Base-by-base conservation (phyloP, 2,329 filamentous ascomycete species). In the Phaeoacremonium minimum region DNA sequence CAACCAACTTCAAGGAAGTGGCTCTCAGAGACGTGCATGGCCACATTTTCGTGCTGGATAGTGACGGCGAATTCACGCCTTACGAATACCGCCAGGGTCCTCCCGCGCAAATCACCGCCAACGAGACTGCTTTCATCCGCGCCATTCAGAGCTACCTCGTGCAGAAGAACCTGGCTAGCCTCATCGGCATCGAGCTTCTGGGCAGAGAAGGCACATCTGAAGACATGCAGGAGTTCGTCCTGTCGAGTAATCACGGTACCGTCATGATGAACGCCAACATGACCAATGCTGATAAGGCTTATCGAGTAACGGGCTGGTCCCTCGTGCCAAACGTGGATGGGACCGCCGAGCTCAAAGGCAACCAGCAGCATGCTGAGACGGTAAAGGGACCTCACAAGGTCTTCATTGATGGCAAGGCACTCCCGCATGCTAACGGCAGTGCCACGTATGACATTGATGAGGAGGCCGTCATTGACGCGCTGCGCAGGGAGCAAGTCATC, bases 191-290 rank as follows among this genome's bases (percentile, higher is more conserved):
- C 17, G 15, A 32, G 15, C 15, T 32, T 18, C 30, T 32, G 14
- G 17, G n/a, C 13, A 6, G n/a, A n/a, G 30, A 32, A 15, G 22
- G n/a, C 15, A 18, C 15, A 8, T n/a, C 15, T 6, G 15, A 32
- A 18, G 7, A 32, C 30, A 32, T 16, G 30, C 7, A 32, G 30
- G 30, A 32, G 30, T 32, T 32, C 30, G 30, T 32, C 30, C 30
- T 32, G 7, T 32, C 30, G 7, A 18, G 19, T 18, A 32, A 7
- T 18, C 7, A 16, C 30, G 17, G 30, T 6, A 32, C 15, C 15
- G 17, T 18, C 30, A 32, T 32, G 30, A 7, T 32, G 28, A 6
- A 7, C n/a, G 30, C 30, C 16, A n/a, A 32, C 13, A n/a, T 18
- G 6, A n/a, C n/a, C 30, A 32, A 32, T 13, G 7, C 17, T n/a